phyloP scores from a whole-genome alignment of 805 yeast species.

The Zygoascus flipseniorum region DNA sequence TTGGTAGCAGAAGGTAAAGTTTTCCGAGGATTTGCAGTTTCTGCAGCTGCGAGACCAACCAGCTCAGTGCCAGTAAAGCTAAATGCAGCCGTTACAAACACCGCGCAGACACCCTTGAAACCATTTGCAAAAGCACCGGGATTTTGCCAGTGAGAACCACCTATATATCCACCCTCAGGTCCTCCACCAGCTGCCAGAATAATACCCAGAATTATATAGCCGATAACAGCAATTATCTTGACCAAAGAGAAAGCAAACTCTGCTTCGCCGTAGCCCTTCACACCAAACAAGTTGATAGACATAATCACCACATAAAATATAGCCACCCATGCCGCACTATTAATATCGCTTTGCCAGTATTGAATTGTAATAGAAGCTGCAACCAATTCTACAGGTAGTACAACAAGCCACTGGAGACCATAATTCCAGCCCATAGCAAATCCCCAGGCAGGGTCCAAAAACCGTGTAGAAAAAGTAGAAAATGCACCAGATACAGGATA shows the following conservation, averaged over 20 bases:
- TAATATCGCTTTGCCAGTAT: slow-evolving; percentile 42
- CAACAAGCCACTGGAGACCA: slow-evolving; percentile 49
- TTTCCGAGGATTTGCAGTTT: slow-evolving; percentile 57
- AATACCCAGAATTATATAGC: slow-evolving; percentile 53
- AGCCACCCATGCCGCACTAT: slow-evolving; percentile 51
- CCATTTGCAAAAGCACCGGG: slow-evolving; percentile 59
- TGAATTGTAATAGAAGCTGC: slow-evolving; percentile 48
- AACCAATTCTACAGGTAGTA: slow-evolving; percentile 53
- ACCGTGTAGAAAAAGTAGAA: slow-evolving; percentile 45
- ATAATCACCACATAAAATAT: slow-evolving; percentile 46
- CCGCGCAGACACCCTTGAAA: slow-evolving; percentile 63
- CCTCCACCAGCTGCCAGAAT: slow-evolving; percentile 46
- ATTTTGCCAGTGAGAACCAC: slow-evolving; percentile 49
- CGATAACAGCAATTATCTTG: slow-evolving; percentile 50
- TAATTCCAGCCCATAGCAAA: slow-evolving; percentile 66
- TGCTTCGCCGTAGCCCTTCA: slow-evolving; percentile 57
- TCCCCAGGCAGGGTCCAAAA: slow-evolving; percentile 54
- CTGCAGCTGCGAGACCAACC: slow-evolving; percentile 71
- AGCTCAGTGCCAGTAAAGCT: slow-evolving; percentile 71
- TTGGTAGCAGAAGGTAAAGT: slow-evolving; percentile 67
- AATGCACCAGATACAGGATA: slow-evolving; percentile 51
- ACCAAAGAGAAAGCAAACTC: slow-evolving; percentile 52
- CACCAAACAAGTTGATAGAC: slow-evolving; percentile 45
- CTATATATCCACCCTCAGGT: slow-evolving; percentile 45
- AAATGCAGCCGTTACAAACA: slow-evolving; percentile 71